phyloP scores from a whole-genome alignment of 2,329 filamentous ascomycete genomes.

The Zymoseptoria brevis region DNA sequence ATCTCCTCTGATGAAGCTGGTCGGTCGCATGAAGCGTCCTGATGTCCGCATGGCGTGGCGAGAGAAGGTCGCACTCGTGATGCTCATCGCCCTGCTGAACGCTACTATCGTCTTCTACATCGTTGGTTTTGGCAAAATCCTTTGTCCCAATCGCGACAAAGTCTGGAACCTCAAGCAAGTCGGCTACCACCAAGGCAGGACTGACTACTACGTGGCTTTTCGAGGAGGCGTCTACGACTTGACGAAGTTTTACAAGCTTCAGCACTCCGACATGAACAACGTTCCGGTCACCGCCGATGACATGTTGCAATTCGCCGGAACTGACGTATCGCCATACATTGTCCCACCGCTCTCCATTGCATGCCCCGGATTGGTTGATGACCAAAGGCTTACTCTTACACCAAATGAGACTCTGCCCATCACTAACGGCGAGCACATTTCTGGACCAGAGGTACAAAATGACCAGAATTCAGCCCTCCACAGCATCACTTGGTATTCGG shows the following conservation, averaged over 20 bases:
- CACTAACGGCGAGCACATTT: constrained; percentile 53
- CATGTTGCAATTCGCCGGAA: constrained; percentile 73
- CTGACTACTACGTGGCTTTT: constrained; percentile 81
- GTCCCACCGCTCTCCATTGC: constrained; percentile 64
- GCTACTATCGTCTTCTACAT: constrained; percentile 84
- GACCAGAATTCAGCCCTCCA: constrained; percentile 51
- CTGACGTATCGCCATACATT: constrained; percentile 80
- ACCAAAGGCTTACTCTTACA: constrained; percentile 50
- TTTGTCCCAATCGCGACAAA: constrained; percentile 89
- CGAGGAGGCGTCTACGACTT: constrained; percentile 89
- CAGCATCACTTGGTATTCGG: constrained; percentile 66
- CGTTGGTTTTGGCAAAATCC: constrained; percentile 69
- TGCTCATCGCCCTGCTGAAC: constrained; percentile 76
- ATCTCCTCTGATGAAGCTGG: constrained; percentile 66
- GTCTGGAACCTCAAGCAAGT: constrained; percentile 72
- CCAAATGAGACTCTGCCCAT: constrained; percentile 55
- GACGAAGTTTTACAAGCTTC: constrained; percentile 72
- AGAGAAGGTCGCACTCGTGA: constrained; percentile 80
- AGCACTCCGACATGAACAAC: constrained; percentile 65
- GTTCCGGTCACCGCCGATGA: constrained; percentile 49
- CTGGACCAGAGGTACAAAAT: constrained; percentile 52
- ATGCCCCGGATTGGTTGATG: constrained; percentile 62
- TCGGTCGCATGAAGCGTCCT: constrained; percentile 93
- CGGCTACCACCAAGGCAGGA: constrained; percentile 56
- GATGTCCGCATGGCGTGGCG: constrained; percentile 97